Evolutionary conservation across 306 rosid species (phyloP).

Genomic region (Castanopsis chinensis): DNA sequence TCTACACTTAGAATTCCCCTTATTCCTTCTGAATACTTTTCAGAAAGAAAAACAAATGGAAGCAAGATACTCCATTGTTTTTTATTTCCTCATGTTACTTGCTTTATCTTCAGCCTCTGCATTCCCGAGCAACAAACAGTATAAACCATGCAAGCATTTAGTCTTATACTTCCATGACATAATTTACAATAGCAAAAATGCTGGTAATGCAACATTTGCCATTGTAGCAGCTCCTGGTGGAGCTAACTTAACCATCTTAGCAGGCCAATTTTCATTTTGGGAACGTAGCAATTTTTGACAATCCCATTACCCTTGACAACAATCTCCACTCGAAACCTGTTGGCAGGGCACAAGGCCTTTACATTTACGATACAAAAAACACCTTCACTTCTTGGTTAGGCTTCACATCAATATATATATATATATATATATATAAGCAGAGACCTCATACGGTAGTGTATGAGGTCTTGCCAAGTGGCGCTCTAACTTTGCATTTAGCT

Average conservation of each 20-base stretch:
- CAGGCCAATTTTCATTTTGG: conserved; percentile 53
- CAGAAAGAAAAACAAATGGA: conserved; percentile 20
- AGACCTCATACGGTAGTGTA: too few relatives aligned
- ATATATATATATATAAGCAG: too few relatives aligned
- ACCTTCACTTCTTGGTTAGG: conserved; percentile 66
- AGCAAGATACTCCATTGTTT: conserved; percentile 11
- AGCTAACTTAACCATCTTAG: conserved; percentile 51
- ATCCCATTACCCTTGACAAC: conserved; percentile 72
- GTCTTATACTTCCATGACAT: conserved; percentile 66
- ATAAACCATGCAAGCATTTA: conserved; percentile 56
- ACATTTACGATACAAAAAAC: conserved; percentile 59
- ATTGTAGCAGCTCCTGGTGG: conserved; percentile 73
- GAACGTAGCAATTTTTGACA: conserved; percentile 61
- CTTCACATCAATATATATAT: too few relatives aligned
- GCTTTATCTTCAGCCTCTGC: conserved; percentile 30
- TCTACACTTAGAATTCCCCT: not conserved
- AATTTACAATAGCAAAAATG: conserved; percentile 61
- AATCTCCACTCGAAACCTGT: conserved; percentile 64
- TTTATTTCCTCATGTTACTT: conserved; percentile 24
- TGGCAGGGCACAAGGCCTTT: conserved; percentile 81
- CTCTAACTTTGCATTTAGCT: too few relatives aligned
- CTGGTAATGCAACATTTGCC: conserved; percentile 63
- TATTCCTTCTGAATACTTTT: not conserved
- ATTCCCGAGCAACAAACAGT: conserved; percentile 20
- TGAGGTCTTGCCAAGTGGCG: too few relatives aligned